Percentiles rank a stretch among this genome's conserved stretches.
phyloP scores from a whole-genome alignment of 495 filamentous ascomycete species.

The Aspergillus coremiiformis region DNA sequence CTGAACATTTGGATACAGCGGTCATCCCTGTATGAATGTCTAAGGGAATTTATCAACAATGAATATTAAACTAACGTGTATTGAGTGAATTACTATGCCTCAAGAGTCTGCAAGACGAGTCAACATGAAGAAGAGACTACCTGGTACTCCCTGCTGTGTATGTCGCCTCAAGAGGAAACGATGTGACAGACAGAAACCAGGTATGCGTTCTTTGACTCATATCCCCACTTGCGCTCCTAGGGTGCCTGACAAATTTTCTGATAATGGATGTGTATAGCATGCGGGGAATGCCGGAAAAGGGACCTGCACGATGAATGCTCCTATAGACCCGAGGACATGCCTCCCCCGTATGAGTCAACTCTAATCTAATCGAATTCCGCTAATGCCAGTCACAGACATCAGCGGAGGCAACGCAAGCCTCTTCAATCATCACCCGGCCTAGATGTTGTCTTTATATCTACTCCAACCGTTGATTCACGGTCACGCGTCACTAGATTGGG shows the following conservation, averaged over 20 bases:
- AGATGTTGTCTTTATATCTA: neutral
- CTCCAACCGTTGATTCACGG: neutral
- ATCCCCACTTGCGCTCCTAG: neutral
- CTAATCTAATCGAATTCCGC: neutral
- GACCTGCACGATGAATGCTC: conserved; percentile 1
- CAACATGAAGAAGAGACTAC: neutral
- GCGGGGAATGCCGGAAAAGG: neutral
- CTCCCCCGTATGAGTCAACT: neutral
- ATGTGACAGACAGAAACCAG: conserved; percentile 6
- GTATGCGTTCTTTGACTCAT: neutral
- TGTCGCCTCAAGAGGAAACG: conserved; percentile 4
- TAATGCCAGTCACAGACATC: neutral
- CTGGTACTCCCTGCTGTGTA: neutral
- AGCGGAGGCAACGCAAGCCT: neutral
- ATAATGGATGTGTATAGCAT: neutral
- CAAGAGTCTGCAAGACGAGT: neutral
- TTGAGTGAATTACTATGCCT: neutral
- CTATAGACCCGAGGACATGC: conserved; percentile 9
- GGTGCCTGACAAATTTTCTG: neutral
- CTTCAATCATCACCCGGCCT: neutral
- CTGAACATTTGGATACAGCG: too few species aligned
- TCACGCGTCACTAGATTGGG: neutral
- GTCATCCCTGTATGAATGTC: too few species aligned
- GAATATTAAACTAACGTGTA: neutral
- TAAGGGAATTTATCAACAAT: neutral